Base-by-base conservation (phyloP, 2,329 filamentous ascomycete genomes). In the Colletotrichum paranaense region DNA sequence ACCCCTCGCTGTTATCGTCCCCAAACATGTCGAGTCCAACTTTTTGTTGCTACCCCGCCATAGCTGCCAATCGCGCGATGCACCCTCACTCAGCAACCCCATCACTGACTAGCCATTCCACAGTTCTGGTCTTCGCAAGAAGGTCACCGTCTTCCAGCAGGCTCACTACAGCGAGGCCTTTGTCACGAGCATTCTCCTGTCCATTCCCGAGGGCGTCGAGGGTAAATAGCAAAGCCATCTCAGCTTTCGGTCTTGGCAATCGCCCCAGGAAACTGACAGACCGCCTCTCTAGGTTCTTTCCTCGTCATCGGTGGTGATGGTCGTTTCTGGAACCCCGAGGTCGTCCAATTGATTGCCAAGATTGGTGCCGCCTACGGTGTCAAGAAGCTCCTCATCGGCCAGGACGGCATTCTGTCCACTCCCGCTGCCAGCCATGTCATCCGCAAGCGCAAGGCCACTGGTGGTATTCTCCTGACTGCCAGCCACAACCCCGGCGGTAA, bases 301-400 rank as follows among this genome's bases (percentile, higher is more conserved):
- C 92, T 99, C 77, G 96, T 99, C 83, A 98, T 99, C 82, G 97
- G 95, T 80, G 97, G 97, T 80, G 97, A 99, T 88, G 97, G 97
- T 75, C 94, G 97, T 77, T 99, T 92, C 90, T 98, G 93, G 91
- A 99, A 99, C 87, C 94, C 95, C 58, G 96, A 98, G 84, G 96
- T 97, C 75, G 93, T 97, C 78, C 96, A 98, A 86, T 86, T 97
- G 85, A 98, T 98, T 83, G 96, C 96, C 79, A 98, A 98, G 89
- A 98, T 99, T 80, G 93, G 95, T 83, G 94, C 95, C 78, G 97
- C 95, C 67, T 98, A 99, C 82, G 97, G 97, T 76, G 97, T 98
- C 82, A 98, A 98, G 94, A 99, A 98, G 92, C 92, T 99, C 69
- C 85, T 99, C 81, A 94, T 99, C 86, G 97, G 97, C 75, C 95